phyloP scores from a whole-genome alignment of 78 protist genomes.

The Capsaspora owczarzaki region DNA sequence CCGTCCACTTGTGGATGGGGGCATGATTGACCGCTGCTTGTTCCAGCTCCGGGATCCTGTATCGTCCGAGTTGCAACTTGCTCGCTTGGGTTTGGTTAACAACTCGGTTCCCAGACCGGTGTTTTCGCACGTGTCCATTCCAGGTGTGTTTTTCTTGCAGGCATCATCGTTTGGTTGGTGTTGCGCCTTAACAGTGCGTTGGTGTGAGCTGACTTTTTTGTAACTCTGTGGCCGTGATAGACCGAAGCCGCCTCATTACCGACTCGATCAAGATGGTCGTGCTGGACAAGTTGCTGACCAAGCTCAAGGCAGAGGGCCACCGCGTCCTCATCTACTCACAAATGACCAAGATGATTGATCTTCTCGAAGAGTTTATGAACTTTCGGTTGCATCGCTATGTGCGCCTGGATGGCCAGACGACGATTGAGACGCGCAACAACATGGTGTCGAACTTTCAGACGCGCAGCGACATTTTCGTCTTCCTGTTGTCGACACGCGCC shows the following conservation, averaged over 20 bases:
- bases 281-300: conserved; percentile 57
- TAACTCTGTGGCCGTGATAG: too few relatives aligned
- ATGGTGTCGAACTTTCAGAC: conserved; percentile 73
- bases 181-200: too few relatives aligned
- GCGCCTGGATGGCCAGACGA: conserved; percentile 84
- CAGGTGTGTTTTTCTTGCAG: too few relatives aligned
- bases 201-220: too few relatives aligned
- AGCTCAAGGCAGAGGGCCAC: conserved; percentile 63
- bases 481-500: conserved; percentile 89
- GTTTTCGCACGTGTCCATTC: too few relatives aligned
- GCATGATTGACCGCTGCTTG: too few relatives aligned
- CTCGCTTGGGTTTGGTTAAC: too few relatives aligned
- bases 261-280: conserved; percentile 63
- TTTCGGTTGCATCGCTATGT: conserved; percentile 42
- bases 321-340: conserved; percentile 86
- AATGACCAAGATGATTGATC: conserved; percentile 79
- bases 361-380: conserved; percentile 69
- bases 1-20: too few relatives aligned
- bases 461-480: conserved; percentile 46
- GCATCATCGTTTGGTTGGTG: too few relatives aligned
- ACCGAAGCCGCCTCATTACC: background rate
- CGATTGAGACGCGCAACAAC: conserved; percentile 67
- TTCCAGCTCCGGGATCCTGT: too few relatives aligned
- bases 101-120: too few relatives aligned
- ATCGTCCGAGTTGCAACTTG: too few relatives aligned